phyloP scores from a whole-genome alignment of 2,329 filamentous ascomycete genomes.

The Podosphaera fusca region DNA sequence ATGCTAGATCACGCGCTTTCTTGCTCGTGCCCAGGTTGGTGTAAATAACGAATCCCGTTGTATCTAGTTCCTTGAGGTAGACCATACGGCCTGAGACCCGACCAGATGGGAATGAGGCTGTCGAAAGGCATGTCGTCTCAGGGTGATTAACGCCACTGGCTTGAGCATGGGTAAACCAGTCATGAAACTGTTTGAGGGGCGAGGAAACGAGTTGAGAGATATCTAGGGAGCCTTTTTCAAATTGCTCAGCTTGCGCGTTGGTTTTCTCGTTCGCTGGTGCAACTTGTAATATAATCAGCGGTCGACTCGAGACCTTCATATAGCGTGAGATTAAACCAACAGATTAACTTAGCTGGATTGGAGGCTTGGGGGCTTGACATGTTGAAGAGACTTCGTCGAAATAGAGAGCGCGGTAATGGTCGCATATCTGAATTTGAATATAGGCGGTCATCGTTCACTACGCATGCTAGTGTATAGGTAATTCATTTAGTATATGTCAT shows the following conservation, averaged over 20 bases:
- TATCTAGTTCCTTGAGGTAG: constrained; percentile 87
- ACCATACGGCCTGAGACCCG: constrained; percentile 68
- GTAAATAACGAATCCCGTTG: constrained; percentile 69
- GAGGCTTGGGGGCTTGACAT: constrained; percentile 3
- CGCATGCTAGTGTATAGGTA: no score
- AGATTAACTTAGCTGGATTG: constrained; percentile 14
- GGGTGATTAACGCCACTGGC: constrained; percentile 40
- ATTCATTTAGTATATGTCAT: no score
- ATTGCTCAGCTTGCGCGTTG: constrained; percentile 50
- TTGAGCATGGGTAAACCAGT: constrained; percentile 64
- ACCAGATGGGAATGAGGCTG: constrained; percentile 61
- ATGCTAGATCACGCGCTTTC: constrained; percentile 42
- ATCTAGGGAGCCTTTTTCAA: constrained; percentile 40
- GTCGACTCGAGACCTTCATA: neutral
- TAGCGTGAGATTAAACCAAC: constrained; percentile 6
- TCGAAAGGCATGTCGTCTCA: constrained; percentile 74
- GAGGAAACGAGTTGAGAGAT: constrained; percentile 32
- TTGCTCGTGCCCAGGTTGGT: constrained; percentile 68
- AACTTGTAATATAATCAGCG: constrained; percentile 19
- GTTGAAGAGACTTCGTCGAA: neutral
- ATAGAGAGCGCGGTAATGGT: neutral
- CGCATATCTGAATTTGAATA: neutral
- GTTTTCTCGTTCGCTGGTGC: constrained; percentile 37
- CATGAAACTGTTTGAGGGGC: constrained; percentile 68
- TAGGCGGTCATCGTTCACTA: no score